Conservation (phyloP, 2,329 filamentous ascomycete genomes). For the Pestalotiopsis sp. region DNA sequence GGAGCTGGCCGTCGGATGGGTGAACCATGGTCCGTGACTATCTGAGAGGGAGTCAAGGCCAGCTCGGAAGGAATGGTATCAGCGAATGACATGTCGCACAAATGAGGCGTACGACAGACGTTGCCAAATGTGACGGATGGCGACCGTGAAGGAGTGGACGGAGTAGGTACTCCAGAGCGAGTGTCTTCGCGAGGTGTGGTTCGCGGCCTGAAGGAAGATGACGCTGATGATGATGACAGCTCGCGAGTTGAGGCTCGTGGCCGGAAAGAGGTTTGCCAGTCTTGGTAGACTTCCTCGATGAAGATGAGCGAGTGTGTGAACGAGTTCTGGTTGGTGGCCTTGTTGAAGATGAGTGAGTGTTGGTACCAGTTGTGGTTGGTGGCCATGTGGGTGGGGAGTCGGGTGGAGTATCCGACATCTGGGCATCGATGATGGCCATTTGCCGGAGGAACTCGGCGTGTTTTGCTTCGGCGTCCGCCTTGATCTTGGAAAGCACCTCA, state of each 20-base stretch:
- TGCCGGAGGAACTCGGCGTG: background rate
- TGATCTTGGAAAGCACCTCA: background rate
- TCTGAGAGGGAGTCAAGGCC: background rate
- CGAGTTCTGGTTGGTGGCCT: background rate
- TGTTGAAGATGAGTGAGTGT: background rate
- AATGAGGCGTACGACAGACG: slow-evolving; percentile 6
- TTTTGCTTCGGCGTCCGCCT: background rate
- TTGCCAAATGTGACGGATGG: slow-evolving; percentile 5
- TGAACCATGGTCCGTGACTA: background rate
- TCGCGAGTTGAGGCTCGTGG: too few species aligned
- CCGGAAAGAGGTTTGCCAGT: too few species aligned
- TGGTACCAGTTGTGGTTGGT: background rate
- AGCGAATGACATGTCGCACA: slow-evolving; percentile 6
- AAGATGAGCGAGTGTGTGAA: background rate
- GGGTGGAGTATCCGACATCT: background rate
- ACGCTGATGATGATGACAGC: too few species aligned
- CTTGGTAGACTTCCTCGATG: background rate
- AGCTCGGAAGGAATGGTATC: background rate
- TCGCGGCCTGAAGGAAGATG: background rate
- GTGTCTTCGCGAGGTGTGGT: background rate
- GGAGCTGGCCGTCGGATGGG: background rate
- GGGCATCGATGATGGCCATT: background rate
- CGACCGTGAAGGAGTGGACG: background rate
- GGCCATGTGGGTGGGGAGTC: background rate
- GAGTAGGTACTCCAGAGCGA: background rate